Evolutionary conservation across 2,329 filamentous ascomycete species (phyloP), one percentile per base, ranked within the genome.

Genomic region (Sporothrix curviconia): DNA sequence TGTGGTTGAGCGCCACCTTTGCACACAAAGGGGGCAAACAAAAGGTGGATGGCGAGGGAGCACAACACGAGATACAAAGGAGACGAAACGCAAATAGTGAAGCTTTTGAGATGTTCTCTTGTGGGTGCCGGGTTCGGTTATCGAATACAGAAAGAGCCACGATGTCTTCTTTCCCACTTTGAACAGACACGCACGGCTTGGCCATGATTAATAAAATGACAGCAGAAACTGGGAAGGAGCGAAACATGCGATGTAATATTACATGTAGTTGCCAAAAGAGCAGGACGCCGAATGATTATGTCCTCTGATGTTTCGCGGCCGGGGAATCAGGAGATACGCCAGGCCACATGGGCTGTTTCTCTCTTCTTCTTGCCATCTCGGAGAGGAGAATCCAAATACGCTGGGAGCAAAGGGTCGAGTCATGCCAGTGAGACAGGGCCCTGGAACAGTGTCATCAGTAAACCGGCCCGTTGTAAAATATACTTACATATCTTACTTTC

Each of bases 271-370:
- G n/a, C n/a, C n/a, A n/a, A n/a, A n/a, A n/a, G n/a, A n/a, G n/a
- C n/a, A n/a, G 22, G 7, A 6, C 12, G 11, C n/a, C 4, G 0
- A 22, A 12, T n/a, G 17, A 44, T 55, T 55, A 55, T 55, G 40
- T 55, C 40, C 44, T 55, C 49, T 19, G 40, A 53, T 43, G n/a
- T n/a, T 53, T 25, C 11, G 36, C 12, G 32, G 22, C 6, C 28
- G n/a, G 39, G 50, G 12, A 49, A 49, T 47, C 53, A 55, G 53
- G 42, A 55, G 53, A 55, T 47, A 34, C 40, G 42, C 19, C 30
- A 32, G 42, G 11, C 30, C 22, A 32, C 8, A 36, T 46, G 22
- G 40, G 22, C 42, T 32, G 52, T 46, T 37, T 34, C 14, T 44
- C n/a, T n/a, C n/a, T n/a, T n/a, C n/a, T n/a, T n/a, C n/a, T n/a